A percentile compares a stretch with the other conserved stretches of the same genome.
phyloP scores from a whole-genome alignment of 164 flowering plant species.

The grape (Vitis vinifera) region DNA sequence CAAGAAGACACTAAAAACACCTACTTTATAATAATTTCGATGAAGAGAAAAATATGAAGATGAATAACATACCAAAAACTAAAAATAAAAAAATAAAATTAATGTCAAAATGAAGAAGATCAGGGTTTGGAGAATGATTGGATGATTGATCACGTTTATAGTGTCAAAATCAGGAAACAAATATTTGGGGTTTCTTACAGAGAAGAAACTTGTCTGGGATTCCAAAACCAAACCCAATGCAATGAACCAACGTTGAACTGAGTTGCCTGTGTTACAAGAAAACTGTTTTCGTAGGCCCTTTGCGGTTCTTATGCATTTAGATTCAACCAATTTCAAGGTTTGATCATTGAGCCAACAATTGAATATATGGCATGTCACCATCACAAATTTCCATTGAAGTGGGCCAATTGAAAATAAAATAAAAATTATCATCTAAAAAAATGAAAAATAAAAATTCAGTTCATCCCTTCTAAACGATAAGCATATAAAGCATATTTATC shows the following conservation, averaged over 20 bases:
- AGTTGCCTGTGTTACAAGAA: conserved; percentile 2
- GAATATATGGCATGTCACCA: no score
- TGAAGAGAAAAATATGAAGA: not conserved
- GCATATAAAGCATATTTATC: no score
- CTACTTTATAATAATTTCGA: not conserved
- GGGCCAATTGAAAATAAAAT: no score
- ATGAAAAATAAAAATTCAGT: no score
- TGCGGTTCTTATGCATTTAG: no score
- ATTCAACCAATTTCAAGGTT: no score
- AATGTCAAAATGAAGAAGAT: no score
- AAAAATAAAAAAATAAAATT: not conserved
- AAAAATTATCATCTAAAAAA: no score
- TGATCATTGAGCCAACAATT: no score
- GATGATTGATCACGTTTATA: not conserved
- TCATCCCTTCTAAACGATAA: no score
- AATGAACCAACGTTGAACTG: not conserved
- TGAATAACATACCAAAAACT: conserved; percentile 9
- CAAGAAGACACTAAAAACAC: no score
- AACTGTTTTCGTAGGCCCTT: not conserved
- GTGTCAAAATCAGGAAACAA: conserved; percentile 5
- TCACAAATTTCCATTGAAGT: no score
- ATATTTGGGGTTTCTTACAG: not conserved
- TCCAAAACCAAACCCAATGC: conserved; percentile 8
- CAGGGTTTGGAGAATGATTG: not conserved
- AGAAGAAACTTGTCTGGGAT: conserved; percentile 9